Conservation (phyloP, 176 grass and related monocot genomes). For the Carex pumila region DNA sequence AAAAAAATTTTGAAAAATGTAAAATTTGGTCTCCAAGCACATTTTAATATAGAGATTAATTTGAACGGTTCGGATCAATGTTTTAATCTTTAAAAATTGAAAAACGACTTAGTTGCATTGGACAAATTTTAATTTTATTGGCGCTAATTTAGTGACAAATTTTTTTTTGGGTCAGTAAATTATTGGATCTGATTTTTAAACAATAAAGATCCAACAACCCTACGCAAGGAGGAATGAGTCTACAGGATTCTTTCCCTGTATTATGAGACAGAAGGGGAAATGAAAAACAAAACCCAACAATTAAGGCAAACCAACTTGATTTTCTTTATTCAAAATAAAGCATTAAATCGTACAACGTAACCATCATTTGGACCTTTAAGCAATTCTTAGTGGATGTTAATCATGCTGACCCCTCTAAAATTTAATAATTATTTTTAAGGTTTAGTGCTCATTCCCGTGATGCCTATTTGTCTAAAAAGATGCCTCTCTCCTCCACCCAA, state of each 20-base stretch:
- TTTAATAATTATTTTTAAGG: slow-evolving; percentile 19
- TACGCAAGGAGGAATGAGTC: not conserved
- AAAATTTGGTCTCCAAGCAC: no score
- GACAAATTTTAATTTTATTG: not conserved
- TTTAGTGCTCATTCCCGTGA: slow-evolving; percentile 32
- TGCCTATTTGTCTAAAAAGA: slow-evolving; percentile 35
- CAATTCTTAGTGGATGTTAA: slow-evolving; percentile 38
- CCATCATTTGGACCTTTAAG: slow-evolving; percentile 35
- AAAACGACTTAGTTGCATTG: no score
- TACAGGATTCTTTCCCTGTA: not conserved
- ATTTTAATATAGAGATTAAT: no score
- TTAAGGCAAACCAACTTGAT: slow-evolving; percentile 8
- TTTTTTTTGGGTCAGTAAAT: not conserved
- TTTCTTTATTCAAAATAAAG: slow-evolving; percentile 23
- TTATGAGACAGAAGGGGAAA: not conserved
- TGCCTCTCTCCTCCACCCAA: slow-evolving; percentile 21
- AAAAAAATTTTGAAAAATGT: no score
- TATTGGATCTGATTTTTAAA: not conserved
- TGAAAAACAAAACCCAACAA: slow-evolving; percentile 15
- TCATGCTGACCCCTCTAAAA: slow-evolving; percentile 27
- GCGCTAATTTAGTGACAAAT: not conserved
- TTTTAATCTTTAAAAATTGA: no score
- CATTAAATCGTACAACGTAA: slow-evolving; percentile 43
- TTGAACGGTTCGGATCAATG: no score
- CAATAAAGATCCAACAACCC: not conserved